Evolutionary conservation across 345 rosid genomes (phyloP).

Genomic region (Sapria himalayana): DNA sequence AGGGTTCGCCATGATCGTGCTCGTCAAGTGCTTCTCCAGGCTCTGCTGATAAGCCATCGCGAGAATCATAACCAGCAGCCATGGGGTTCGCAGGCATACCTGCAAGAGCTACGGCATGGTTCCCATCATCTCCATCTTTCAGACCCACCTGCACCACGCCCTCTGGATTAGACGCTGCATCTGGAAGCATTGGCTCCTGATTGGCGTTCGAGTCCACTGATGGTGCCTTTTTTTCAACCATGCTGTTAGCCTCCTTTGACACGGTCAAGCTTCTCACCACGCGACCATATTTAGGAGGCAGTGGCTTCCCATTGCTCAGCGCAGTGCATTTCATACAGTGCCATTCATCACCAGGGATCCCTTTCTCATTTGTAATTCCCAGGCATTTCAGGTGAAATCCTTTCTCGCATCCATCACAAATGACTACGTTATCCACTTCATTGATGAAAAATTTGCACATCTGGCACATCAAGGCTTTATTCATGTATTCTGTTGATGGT

Average conservation of each 20-base stretch:
- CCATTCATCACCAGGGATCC: slow-evolving; percentile 62
- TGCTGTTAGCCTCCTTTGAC: slow-evolving; percentile 29
- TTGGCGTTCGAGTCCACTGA: slow-evolving; percentile 23
- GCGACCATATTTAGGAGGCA: slow-evolving; percentile 82
- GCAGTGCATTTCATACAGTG: slow-evolving; percentile 64
- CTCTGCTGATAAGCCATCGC: slow-evolving; percentile 10
- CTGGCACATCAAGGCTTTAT: slow-evolving; percentile 48
- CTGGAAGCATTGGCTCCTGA: too few relatives aligned
- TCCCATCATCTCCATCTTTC: slow-evolving; percentile 13
- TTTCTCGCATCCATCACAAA: slow-evolving; percentile 89
- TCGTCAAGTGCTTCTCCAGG: too few relatives aligned
- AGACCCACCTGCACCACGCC: too few relatives aligned
- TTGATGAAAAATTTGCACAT: slow-evolving; percentile 34
- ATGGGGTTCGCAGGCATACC: slow-evolving; percentile 8
- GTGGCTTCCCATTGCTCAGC: slow-evolving; percentile 55
- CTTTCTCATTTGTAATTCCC: slow-evolving; percentile 36
- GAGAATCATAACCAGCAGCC: slow-evolving; percentile 10
- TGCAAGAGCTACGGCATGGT: slow-evolving; percentile 9
- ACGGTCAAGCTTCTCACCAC: slow-evolving; percentile 38
- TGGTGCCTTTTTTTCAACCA: slow-evolving; percentile 24
- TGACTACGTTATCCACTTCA: slow-evolving; percentile 59
- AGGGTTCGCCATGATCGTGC: slow-evolving; percentile 10
- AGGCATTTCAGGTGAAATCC: slow-evolving; percentile 80
- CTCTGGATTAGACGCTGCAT: too few relatives aligned
- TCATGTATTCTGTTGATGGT: slow-evolving; percentile 90